Evolutionary conservation across 331 rosid genomes (phyloP).

Genomic region (Quercus lobata): DNA sequence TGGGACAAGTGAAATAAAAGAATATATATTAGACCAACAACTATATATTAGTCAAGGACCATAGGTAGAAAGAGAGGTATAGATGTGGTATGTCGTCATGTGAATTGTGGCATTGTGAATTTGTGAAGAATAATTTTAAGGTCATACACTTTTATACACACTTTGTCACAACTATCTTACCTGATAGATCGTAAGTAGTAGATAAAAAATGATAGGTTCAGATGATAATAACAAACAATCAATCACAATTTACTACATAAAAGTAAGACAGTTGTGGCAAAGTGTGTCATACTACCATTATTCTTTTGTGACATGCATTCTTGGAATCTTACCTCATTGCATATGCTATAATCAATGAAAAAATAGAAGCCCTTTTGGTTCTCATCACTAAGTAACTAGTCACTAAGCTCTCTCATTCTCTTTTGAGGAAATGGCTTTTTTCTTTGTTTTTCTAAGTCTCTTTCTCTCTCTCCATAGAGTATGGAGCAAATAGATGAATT

Average conservation of each 20-base stretch:
- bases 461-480: slow-evolving; percentile 22
- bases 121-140: too few species aligned
- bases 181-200: accelerated
- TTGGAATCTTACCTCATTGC: slow-evolving; percentile 34
- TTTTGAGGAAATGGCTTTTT: slow-evolving; percentile 15
- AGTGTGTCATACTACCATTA: too few species aligned
- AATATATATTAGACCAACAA: slow-evolving; percentile 3
- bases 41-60: slow-evolving; percentile 5
- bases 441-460: not conserved
- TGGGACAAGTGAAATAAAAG: not conserved
- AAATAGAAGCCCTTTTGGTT: not conserved
- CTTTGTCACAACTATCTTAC: too few species aligned
- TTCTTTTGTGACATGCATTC: not conserved
- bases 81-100: slow-evolving; percentile 26
- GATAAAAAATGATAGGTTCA: too few species aligned
- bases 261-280: too few species aligned
- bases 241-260: too few species aligned
- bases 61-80: slow-evolving; percentile 6
- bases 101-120: slow-evolving; percentile 11
- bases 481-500: slow-evolving; percentile 22
- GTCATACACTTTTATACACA: too few species aligned
- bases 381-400: not conserved
- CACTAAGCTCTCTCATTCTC: slow-evolving; percentile 4
- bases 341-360: slow-evolving; percentile 17
- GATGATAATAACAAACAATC: too few species aligned